These are phyloP conservation scores for Parathielavia hyrcaniae DNA, from an alignment of 495 filamentous ascomycete species.

Conservation along the genomic window DNA sequence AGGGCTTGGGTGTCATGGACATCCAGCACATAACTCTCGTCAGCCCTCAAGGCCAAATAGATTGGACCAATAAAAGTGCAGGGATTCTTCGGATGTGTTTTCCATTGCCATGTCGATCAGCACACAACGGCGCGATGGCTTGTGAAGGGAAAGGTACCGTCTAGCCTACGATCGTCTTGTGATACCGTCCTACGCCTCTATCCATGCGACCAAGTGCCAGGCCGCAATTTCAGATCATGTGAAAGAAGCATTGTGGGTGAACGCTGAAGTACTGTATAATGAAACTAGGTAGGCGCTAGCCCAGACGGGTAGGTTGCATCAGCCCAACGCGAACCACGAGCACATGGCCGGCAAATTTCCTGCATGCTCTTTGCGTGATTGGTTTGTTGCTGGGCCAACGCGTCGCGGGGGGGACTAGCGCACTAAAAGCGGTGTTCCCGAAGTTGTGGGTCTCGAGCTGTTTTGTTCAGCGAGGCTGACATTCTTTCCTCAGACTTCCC, in stretches of 20 bases:
- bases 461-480: background rate
- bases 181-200: too few relatives aligned
- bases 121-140: too few relatives aligned
- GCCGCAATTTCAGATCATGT: too few relatives aligned
- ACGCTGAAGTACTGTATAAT: background rate
- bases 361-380: background rate
- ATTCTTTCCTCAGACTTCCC: background rate
- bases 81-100: conserved; percentile 25
- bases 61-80: conserved; percentile 25
- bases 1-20: conserved; percentile 20
- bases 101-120: background rate
- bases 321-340: background rate
- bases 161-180: too few relatives aligned
- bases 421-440: background rate
- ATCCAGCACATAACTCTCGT: conserved; percentile 14
- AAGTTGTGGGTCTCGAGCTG: background rate
- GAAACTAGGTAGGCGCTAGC: background rate
- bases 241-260: too few relatives aligned
- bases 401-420: too few relatives aligned
- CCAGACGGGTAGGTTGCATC: background rate
- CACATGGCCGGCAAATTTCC: background rate
- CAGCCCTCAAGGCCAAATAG: conserved; percentile 17
- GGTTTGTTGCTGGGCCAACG: conserved; percentile 6
- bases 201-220: too few relatives aligned
- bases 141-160: too few relatives aligned